Evolutionary conservation across 179 eudicot species (phyloP).

Genomic region (Patellifolia procumbens): DNA sequence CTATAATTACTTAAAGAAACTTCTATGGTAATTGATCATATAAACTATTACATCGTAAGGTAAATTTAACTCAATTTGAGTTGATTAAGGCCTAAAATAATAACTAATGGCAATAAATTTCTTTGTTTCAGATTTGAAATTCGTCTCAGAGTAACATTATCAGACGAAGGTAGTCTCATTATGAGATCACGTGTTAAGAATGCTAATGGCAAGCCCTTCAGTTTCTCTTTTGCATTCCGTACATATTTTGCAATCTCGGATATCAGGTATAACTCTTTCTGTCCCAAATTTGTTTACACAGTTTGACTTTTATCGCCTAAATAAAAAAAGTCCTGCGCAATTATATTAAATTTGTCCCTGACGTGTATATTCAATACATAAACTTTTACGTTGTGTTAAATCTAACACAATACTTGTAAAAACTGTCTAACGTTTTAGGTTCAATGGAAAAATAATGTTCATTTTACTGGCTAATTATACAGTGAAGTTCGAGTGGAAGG

Average conservation of each 20-base stretch:
- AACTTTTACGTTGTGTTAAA: no score
- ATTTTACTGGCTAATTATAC: constrained; percentile 21
- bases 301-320: no score
- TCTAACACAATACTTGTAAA: neutral
- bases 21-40: no score
- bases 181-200: constrained; percentile 77
- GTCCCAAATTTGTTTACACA: no score
- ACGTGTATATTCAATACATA: no score
- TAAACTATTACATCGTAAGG: no score
- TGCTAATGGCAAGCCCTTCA: constrained; percentile 70
- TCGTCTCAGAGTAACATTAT: constrained; percentile 61
- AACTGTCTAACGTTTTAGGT: neutral
- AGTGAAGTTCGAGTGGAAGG: constrained; percentile 99
- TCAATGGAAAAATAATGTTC: neutral
- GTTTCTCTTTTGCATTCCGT: constrained; percentile 78
- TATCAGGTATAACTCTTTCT: constrained; percentile 63
- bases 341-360: no score
- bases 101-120: neutral
- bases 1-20: no score
- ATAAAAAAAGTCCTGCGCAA: no score
- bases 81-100: neutral
- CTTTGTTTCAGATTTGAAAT: constrained; percentile 66
- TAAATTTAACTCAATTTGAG: no score
- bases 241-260: constrained; percentile 89
- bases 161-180: constrained; percentile 60